These are phyloP conservation scores for Centella asiatica DNA, from an alignment of 129 eudicot species.

Conservation along the genomic window DNA sequence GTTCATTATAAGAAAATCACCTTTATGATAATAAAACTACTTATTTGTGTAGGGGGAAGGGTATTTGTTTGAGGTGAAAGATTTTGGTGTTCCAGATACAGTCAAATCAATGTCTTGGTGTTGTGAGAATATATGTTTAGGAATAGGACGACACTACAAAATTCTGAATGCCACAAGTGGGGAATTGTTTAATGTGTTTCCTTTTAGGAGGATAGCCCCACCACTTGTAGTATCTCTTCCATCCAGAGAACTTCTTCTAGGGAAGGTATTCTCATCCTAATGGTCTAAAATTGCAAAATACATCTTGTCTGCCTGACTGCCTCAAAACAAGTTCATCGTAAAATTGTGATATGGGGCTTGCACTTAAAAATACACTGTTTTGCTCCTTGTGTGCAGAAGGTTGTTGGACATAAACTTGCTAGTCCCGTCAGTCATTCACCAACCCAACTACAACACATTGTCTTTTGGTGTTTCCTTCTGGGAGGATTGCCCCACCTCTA, in stretches of 20 bases:
- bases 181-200: slow-evolving; percentile 60
- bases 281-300: no score
- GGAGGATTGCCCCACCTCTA: slow-evolving; percentile 83
- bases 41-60: slow-evolving; percentile 47
- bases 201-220: slow-evolving; percentile 77
- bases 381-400: no score
- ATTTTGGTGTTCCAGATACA: slow-evolving; percentile 77
- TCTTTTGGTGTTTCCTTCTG: slow-evolving; percentile 69
- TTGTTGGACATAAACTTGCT: no score
- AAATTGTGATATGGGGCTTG: no score
- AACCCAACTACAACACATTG: no score
- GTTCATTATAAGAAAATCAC: no score
- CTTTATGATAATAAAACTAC: no score
- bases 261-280: slow-evolving; percentile 45
- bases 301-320: neutral
- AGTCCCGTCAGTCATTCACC: no score
- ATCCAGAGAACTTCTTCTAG: slow-evolving; percentile 75
- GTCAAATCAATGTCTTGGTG: slow-evolving; percentile 96
- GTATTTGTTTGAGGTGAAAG: slow-evolving; percentile 98
- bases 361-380: no score
- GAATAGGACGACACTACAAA: slow-evolving; percentile 56
- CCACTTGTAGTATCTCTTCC: slow-evolving; percentile 77
- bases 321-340: no score
- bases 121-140: slow-evolving; percentile 94
- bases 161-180: slow-evolving; percentile 69